Evolutionary conservation across 139 green algal genomes (phyloP).

Genomic region (Edaphochlamys debaryana): DNA sequence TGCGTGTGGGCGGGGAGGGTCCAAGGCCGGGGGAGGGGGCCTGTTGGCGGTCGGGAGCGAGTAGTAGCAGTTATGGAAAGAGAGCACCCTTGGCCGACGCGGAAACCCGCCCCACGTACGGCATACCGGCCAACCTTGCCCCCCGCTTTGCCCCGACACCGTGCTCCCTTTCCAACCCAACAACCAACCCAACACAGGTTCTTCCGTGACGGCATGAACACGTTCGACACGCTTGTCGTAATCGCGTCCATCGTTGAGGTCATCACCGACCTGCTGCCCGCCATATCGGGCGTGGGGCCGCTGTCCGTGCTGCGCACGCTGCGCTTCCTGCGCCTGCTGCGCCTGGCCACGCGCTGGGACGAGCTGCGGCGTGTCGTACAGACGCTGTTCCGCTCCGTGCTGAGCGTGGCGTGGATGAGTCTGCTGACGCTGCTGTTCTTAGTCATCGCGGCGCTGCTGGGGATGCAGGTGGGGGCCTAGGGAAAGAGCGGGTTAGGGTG

Average conservation of each 20-base stretch:
- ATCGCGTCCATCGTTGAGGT: slow-evolving; percentile 2
- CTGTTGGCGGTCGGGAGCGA: neutral
- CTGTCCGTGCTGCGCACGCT: slow-evolving; percentile 14
- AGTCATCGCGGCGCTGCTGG: neutral
- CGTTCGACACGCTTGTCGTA: slow-evolving; percentile 13
- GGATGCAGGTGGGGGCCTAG: slow-evolving; percentile 19
- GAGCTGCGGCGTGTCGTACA: slow-evolving; percentile 3
- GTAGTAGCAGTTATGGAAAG: neutral
- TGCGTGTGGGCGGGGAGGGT: neutral
- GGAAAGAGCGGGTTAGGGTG: neutral
- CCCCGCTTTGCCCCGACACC: no score
- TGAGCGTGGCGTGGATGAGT: slow-evolving; percentile 1
- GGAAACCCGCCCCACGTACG: no score
- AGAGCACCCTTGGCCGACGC: no score
- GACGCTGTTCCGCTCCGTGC: neutral
- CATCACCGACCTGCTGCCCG: neutral
- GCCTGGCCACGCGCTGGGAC: slow-evolving; percentile 5
- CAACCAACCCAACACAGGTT: neutral
- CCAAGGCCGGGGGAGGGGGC: neutral
- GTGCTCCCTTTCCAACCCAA: no score
- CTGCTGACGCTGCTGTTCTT: slow-evolving; percentile 32
- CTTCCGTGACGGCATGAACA: slow-evolving; percentile 15
- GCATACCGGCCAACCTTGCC: no score
- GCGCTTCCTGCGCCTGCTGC: slow-evolving; percentile 19
- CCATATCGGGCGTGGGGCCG: neutral